Evolutionary conservation across 441 rosid species (phyloP).

Genomic region (Metrosideros polymorpha): DNA sequence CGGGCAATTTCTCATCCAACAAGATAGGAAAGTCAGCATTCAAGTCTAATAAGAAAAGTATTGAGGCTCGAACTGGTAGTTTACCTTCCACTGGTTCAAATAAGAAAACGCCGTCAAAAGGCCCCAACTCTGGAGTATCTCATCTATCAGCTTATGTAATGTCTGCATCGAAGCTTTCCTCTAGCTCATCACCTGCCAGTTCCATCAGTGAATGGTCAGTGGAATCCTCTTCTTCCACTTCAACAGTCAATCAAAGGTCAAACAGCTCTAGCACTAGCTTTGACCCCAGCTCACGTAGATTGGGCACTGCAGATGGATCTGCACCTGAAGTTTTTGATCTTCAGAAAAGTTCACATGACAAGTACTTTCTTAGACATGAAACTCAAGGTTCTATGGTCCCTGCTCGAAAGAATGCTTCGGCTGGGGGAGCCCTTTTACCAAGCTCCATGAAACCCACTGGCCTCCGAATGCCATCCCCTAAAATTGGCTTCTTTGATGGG

Average conservation of each 20-base stretch:
- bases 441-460: slow-evolving; percentile 63
- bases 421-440: slow-evolving; percentile 22
- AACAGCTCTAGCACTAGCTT: slow-evolving; percentile 32
- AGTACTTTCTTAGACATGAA: slow-evolving; percentile 23
- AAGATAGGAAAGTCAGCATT: slow-evolving; percentile 27
- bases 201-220: slow-evolving; percentile 76
- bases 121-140: slow-evolving; percentile 24
- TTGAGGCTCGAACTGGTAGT: slow-evolving; percentile 19
- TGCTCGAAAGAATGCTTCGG: slow-evolving; percentile 27
- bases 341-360: slow-evolving; percentile 17
- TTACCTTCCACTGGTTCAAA: slow-evolving; percentile 23
- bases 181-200: slow-evolving; percentile 57
- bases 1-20: slow-evolving; percentile 45
- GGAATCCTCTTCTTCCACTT: slow-evolving; percentile 41
- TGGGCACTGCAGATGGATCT: slow-evolving; percentile 4
- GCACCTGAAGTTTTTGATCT: slow-evolving; percentile 22
- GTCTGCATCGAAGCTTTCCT: slow-evolving; percentile 37
- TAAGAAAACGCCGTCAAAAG: slow-evolving; percentile 18
- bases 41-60: slow-evolving; percentile 25
- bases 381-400: slow-evolving; percentile 14
- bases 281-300: slow-evolving; percentile 24
- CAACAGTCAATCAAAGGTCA: slow-evolving; percentile 43
- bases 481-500: slow-evolving; percentile 96
- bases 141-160: slow-evolving; percentile 30
- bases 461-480: slow-evolving; percentile 93